phyloP scores from a whole-genome alignment of 106 monocot genomes.

The Xerophyta viscosa region DNA sequence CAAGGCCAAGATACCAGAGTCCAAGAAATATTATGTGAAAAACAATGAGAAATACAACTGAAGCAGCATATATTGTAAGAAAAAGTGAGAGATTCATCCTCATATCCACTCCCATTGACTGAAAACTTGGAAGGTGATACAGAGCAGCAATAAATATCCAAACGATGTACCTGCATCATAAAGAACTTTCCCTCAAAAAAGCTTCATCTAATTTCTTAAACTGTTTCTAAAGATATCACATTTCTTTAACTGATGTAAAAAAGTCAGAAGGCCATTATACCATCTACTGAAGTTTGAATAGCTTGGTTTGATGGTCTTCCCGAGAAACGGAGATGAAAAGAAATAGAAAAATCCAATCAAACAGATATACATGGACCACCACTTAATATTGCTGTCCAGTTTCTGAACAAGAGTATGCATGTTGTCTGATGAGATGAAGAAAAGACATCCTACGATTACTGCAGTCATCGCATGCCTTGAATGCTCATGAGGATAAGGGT shows the following conservation, averaged over 20 bases:
- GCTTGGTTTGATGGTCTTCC: constrained; percentile 94
- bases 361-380: constrained; percentile 98
- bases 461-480: constrained; percentile 86
- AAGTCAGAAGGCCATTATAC: constrained; percentile 31
- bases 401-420: constrained; percentile 82
- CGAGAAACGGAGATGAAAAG: constrained; percentile 97
- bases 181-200: neutral
- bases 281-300: constrained; percentile 99
- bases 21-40: constrained; percentile 87
- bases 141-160: constrained; percentile 86
- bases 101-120: constrained; percentile 97
- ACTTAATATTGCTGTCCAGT: constrained; percentile 89
- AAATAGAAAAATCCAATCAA: constrained; percentile 94
- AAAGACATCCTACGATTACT: constrained; percentile 75
- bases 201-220: too few relatives aligned
- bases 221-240: too few relatives aligned
- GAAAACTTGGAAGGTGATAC: constrained; percentile 95
- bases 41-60: constrained; percentile 67
- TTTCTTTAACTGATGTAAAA: too few relatives aligned
- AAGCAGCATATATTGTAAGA: constrained; percentile 71
- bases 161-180: constrained; percentile 74
- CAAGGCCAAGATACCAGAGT: constrained; percentile 87
- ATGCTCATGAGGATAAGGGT: constrained; percentile 96
- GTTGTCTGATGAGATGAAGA: constrained; percentile 98
- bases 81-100: constrained; percentile 94